A percentile compares a stretch with the other conserved stretches of the same genome.
These are phyloP conservation scores for Colletotrichum musae DNA, from an alignment of 2,329 filamentous ascomycete genomes.

Conservation along the genomic window DNA sequence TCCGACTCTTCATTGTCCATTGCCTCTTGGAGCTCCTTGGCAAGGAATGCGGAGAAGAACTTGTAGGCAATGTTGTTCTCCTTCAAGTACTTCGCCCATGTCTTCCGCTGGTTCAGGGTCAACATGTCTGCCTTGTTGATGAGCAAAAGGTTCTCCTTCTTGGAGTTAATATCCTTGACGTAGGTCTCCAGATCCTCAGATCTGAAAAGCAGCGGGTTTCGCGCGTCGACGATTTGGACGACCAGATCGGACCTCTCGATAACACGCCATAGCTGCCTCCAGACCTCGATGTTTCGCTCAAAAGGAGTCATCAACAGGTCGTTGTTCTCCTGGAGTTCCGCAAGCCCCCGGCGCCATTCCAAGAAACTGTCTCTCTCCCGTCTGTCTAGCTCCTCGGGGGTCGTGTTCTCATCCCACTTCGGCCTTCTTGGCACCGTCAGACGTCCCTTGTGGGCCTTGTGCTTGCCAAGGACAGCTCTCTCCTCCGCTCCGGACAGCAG, in stretches of 20 bases:
- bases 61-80: constrained; percentile 87
- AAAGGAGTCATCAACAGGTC: constrained; percentile 98
- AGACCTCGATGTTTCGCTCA: constrained; percentile 96
- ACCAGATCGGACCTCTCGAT: constrained; percentile 96
- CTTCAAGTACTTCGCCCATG: constrained; percentile 91
- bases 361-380: constrained; percentile 86
- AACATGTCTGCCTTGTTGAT: constrained; percentile 99
- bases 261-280: constrained; percentile 97
- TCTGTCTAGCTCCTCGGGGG: constrained; percentile 83
- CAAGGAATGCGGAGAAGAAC: constrained; percentile 95
- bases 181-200: constrained; percentile 95
- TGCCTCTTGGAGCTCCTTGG: constrained; percentile 89
- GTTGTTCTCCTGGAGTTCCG: constrained; percentile 93
- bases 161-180: constrained; percentile 90
- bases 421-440: constrained; percentile 93
- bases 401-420: constrained; percentile 89
- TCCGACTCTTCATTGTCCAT: constrained; percentile 64
- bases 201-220: constrained; percentile 93
- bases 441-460: constrained; percentile 82
- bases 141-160: constrained; percentile 91
- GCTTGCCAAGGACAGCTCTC: constrained; percentile 82
- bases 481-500: constrained; percentile 90
- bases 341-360: constrained; percentile 90
- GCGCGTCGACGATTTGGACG: constrained; percentile 97
- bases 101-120: constrained; percentile 84